Conservation (phyloP, 2,329 filamentous ascomycete genomes). For the Verticillium klebahnii region DNA sequence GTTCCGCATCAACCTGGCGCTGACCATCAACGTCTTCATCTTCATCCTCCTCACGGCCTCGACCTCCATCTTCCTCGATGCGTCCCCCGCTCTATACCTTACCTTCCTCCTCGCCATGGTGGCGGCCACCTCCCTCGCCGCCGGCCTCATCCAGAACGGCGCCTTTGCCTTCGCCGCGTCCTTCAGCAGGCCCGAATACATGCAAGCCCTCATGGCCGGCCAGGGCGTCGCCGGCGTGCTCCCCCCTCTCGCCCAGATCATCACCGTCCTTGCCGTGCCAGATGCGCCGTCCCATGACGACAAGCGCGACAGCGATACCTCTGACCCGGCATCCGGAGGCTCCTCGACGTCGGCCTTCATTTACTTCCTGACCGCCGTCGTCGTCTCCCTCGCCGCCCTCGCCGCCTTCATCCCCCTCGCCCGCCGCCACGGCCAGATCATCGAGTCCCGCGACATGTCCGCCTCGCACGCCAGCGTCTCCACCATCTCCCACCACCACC, state of each 20-base stretch:
- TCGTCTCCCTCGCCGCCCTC: constrained; percentile 66
- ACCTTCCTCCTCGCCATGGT: constrained; percentile 80
- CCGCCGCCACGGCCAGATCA: constrained; percentile 50
- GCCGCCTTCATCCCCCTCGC: constrained; percentile 71
- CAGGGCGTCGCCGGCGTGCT: constrained; percentile 90
- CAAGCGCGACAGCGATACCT: constrained; percentile 23
- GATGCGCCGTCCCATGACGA: constrained; percentile 27
- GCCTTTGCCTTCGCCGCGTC: constrained; percentile 86
- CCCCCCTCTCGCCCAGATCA: constrained; percentile 80
- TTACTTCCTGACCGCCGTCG: constrained; percentile 86
- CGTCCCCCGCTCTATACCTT: constrained; percentile 66
- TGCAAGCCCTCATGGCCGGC: constrained; percentile 92
- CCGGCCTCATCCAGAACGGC: constrained; percentile 87
- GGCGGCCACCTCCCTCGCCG: constrained; percentile 70
- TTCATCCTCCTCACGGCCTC: constrained; percentile 79
- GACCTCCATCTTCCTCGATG: constrained; percentile 62
- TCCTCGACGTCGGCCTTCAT: constrained; percentile 69
- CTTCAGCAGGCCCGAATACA: constrained; percentile 84
- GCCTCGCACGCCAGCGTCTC: constrained; percentile 46
- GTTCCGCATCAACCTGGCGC: constrained; percentile 72
- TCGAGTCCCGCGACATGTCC: constrained; percentile 47
- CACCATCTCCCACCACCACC: constrained; percentile 45
- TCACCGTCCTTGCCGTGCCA: constrained; percentile 68
- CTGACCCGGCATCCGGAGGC: constrained; percentile 15
- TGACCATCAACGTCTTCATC: constrained; percentile 70